Evolutionary conservation across 1,284 basidiomycete genomes (phyloP).

Genomic region (Leucoagaricus sp.): DNA sequence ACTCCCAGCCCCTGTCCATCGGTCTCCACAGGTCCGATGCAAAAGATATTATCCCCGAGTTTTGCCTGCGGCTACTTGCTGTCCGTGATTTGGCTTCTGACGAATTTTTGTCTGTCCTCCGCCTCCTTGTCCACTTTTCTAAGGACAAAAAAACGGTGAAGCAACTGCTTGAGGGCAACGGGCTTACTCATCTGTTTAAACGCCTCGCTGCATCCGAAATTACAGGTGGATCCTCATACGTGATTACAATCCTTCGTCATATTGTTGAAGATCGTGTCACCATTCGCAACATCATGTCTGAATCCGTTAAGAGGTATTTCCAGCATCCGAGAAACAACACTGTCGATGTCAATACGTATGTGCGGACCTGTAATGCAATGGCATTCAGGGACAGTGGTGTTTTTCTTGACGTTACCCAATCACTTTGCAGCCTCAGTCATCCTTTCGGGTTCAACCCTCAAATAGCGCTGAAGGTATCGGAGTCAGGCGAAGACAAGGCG

Average conservation of each 20-base stretch:
- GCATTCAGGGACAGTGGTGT: slow-evolving; percentile 80
- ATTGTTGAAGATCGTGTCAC: slow-evolving; percentile 78
- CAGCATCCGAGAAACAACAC: slow-evolving; percentile 68
- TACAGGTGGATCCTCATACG: slow-evolving; percentile 78
- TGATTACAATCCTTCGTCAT: slow-evolving; percentile 89
- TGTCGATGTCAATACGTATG: slow-evolving; percentile 74
- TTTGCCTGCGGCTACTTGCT: slow-evolving; percentile 67
- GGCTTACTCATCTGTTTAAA: slow-evolving; percentile 66
- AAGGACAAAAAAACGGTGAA: slow-evolving; percentile 62
- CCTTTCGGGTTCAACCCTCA: slow-evolving; percentile 66
- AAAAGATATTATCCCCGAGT: slow-evolving; percentile 70
- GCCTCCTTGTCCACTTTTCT: slow-evolving; percentile 82
- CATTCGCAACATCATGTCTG: slow-evolving; percentile 76
- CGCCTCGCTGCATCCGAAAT: slow-evolving; percentile 62
- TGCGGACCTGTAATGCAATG: slow-evolving; percentile 78
- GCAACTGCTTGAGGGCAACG: slow-evolving; percentile 66
- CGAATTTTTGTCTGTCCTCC: slow-evolving; percentile 77
- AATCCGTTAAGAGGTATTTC: slow-evolving; percentile 81
- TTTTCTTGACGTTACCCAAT: slow-evolving; percentile 77
- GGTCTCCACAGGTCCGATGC: slow-evolving; percentile 67
- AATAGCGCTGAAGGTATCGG: slow-evolving; percentile 60
- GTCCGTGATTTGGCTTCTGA: slow-evolving; percentile 69
- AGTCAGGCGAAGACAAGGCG: slow-evolving; percentile 13
- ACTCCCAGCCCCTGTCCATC: slow-evolving; percentile 47
- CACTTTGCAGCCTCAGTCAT: slow-evolving; percentile 71